A percentile compares a stretch with the other conserved stretches of the same genome.
Evolutionary conservation across 345 rosid species (phyloP).

Genomic region (Salix caprea): DNA sequence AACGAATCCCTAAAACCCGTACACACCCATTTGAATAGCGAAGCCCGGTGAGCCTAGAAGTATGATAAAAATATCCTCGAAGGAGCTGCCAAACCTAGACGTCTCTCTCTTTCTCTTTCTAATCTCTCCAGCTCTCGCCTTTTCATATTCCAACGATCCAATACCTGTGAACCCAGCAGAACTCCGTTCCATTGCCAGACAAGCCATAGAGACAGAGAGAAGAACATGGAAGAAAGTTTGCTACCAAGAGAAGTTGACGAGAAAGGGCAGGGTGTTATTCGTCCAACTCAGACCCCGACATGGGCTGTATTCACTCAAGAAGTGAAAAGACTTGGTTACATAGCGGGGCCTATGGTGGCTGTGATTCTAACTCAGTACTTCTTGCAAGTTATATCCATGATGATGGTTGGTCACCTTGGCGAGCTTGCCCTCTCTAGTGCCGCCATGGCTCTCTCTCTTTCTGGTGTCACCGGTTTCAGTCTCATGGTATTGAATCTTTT

Average conservation of each 20-base stretch:
- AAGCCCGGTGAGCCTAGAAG: not conserved
- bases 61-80: too few relatives aligned
- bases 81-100: not conserved
- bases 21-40: not conserved
- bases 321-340: conserved; percentile 39
- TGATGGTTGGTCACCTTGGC: conserved; percentile 87
- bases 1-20: not conserved
- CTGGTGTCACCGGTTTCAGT: conserved; percentile 69
- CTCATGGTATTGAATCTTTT: conserved; percentile 45
- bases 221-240: not conserved
- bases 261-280: not conserved
- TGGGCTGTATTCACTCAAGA: conserved; percentile 31
- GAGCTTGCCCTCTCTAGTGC: conserved; percentile 69
- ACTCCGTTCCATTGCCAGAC: not conserved
- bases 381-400: conserved; percentile 51
- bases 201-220: not conserved
- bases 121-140: not conserved
- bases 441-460: conserved; percentile 69
- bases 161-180: not conserved
- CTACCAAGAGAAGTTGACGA: not conserved
- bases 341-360: conserved; percentile 73
- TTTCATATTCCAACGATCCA: not conserved
- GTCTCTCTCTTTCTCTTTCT: not conserved
- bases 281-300: not conserved
- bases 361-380: conserved; percentile 49